Base-by-base conservation (phyloP, 139 green algal genomes). In the Micractinium sp. region DNA sequence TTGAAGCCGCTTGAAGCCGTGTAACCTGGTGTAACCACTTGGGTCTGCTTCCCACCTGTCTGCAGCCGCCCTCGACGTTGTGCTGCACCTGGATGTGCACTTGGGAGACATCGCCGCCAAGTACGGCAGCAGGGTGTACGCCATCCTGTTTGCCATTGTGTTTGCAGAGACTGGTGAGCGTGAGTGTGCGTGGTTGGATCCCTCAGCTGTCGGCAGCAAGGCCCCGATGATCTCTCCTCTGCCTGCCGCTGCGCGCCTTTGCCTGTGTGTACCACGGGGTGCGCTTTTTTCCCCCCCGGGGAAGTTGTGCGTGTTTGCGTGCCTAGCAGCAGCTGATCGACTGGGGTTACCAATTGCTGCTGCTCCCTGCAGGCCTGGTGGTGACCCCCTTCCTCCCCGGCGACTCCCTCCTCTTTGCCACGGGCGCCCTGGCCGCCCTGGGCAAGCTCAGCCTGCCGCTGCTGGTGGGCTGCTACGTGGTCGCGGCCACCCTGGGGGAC, bases 331-430 rank as follows among this genome's bases (percentile, higher is more conserved):
- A n/a, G n/a, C n/a, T n/a, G n/a, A n/a, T n/a, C n/a, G n/a, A n/a
- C n/a, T n/a, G n/a, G n/a, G n/a, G 16, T 16, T 16, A 67, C 60
- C 60, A 14, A 67, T 67, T 25, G 63, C 18, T 71, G 12, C 63
- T 71, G 63, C 63, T 2, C 22, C 15, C 13, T 36, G 33, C 83
- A 82, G 71, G 96, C 4, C 91, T 98, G 29, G 96, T 99, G 66
- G 82, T 98, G 33, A 98, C 96, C 7, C 96, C 96, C 31, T 98
- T 99, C 92, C 91, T 99, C 31, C 97, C 97, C 4, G 96, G 97
- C 13, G 97, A 99, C 92, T 97, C 94, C 2, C 93, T 99, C 73
- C 95, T 99, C 22, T 98, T 99, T 91, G 96, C 96, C n/a, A 94
- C 94, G n/a, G 97, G 96, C 1, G 94, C 96, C 0, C 96, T 99